Evolutionary conservation across 2,329 filamentous ascomycete genomes (phyloP).

Genomic region (Penicillium sp.): DNA sequence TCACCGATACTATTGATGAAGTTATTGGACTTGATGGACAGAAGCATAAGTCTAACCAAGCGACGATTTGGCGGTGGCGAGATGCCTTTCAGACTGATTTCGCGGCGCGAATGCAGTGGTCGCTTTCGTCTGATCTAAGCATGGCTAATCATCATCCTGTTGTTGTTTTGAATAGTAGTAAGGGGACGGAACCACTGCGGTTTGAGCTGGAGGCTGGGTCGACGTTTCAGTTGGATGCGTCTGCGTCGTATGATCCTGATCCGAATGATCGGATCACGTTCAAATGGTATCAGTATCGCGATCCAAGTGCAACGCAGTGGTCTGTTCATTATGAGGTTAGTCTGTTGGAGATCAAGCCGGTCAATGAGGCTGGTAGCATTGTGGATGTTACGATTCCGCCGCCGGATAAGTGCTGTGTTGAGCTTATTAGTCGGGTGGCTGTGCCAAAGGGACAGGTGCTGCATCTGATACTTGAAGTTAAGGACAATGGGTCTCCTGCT

Average conservation of each 20-base stretch:
- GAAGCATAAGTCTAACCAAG: conserved; percentile 42
- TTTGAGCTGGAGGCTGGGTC: conserved; percentile 17
- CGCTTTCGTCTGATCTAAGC: conserved; percentile 22
- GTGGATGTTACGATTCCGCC: conserved; percentile 20
- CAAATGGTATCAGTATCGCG: conserved; percentile 25
- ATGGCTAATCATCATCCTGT: conserved; percentile 26
- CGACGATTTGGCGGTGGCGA: conserved; percentile 56
- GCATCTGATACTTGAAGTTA: conserved; percentile 24
- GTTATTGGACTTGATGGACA: conserved; percentile 36
- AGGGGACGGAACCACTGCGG: conserved; percentile 11
- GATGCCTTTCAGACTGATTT: conserved; percentile 54
- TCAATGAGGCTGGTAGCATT: conserved; percentile 9
- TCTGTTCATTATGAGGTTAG: conserved; percentile 16
- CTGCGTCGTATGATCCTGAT: conserved; percentile 23
- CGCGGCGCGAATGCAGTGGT: conserved; percentile 52
- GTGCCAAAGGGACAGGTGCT: conserved; percentile 17
- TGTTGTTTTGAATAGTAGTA: conserved; percentile 17
- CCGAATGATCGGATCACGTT: conserved; percentile 21
- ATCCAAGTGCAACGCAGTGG: conserved; percentile 20
- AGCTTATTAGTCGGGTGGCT: conserved; percentile 14
- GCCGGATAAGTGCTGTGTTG: conserved; percentile 19
- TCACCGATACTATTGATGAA: conserved; percentile 35
- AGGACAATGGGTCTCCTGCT: conserved; percentile 18
- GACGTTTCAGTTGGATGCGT: conserved; percentile 22
- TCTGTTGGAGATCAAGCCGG: conserved; percentile 10